Base-by-base conservation (phyloP, 495 filamentous ascomycete genomes). In the Trichoderma orchidacearum region DNA sequence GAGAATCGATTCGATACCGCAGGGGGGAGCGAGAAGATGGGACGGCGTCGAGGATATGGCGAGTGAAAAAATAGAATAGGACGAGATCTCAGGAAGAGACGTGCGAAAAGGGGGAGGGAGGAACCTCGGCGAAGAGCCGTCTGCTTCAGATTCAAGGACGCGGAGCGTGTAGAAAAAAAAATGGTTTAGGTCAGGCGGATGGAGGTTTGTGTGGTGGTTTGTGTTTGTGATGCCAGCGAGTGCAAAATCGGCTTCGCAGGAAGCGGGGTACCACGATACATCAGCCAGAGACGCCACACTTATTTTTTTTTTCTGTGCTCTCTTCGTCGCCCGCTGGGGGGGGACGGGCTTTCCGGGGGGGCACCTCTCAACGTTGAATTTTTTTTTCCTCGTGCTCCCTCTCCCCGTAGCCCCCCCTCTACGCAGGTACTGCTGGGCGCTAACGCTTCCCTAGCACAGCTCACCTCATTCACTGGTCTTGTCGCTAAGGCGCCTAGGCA, bases 11-110 rank as follows among this genome's bases (percentile, higher is more conserved):
- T 35, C 32, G 32, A 54, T 56, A 52, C 55, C 18, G 61, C 60
- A 53, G 56, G 56, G 63, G 58, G 58, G 57, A 32, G 45, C 17
- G 41, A 48, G 41, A 23, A 8, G 18, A 23, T 3, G 41, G 41
- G 21, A 6, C 9, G 27, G 18, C 41, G 41, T 48, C 41, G 41
- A 48, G 2, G 21, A 23, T 15, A 23, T 23, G 41, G 32, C 8
- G 32, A 35, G 32, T 13, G 32, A 35, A 35, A 5, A 35, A 35
- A 35, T 3, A 35, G 8, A 35, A n/a, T n/a, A 41, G n/a, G 36
- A 17, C 21, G 36, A 6, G 15, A 17, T 15, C n/a, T 41, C 15
- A n/a, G n/a, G n/a, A n/a, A n/a, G 17, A 41, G 36, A 17, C 9
- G 36, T 41, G 36, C 17, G n/a, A 17, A 15, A 41, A 17, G 41